Percentiles rank a stretch among this genome's conserved stretches.
phyloP scores from a whole-genome alignment of 2,329 filamentous ascomycete genomes.

The Cladophialophora exuberans region DNA sequence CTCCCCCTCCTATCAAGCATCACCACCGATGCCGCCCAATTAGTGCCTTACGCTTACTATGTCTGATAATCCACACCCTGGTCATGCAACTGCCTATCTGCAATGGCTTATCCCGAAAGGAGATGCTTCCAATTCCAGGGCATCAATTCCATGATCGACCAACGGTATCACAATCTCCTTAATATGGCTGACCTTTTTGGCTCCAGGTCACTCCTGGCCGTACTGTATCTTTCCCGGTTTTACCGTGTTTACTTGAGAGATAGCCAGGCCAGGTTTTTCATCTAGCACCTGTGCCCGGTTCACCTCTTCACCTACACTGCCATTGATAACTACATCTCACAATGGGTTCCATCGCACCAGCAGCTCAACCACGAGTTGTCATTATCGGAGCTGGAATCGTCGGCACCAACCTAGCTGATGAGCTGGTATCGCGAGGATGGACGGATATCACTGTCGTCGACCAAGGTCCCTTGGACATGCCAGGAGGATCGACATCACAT shows the following conservation, averaged over 20 bases:
- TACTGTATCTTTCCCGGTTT: neutral
- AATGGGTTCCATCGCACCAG: conserved; percentile 7
- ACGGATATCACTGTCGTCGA: conserved; percentile 66
- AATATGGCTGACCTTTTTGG: neutral
- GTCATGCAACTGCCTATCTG: neutral
- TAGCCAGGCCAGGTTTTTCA: no score
- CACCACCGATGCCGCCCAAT: no score
- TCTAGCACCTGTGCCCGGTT: neutral
- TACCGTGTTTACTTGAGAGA: no score
- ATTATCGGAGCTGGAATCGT: conserved; percentile 69
- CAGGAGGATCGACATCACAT: conserved; percentile 68
- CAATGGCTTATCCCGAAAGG: neutral
- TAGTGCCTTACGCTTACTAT: no score
- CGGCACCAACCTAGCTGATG: conserved; percentile 66
- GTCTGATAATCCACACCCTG: no score
- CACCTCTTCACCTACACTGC: neutral
- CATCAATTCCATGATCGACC: conserved; percentile 3
- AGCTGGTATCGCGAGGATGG: conserved; percentile 66
- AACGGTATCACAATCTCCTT: neutral
- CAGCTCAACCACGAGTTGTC: conserved; percentile 49
- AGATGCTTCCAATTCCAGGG: conserved; percentile 1
- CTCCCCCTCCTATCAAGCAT: no score
- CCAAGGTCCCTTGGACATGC: conserved; percentile 65
- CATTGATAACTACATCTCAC: neutral
- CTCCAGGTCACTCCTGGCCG: neutral